These are phyloP conservation scores for Calocybe cyanea DNA, from an alignment of 768 basidiomycete genomes.

Conservation along the genomic window DNA sequence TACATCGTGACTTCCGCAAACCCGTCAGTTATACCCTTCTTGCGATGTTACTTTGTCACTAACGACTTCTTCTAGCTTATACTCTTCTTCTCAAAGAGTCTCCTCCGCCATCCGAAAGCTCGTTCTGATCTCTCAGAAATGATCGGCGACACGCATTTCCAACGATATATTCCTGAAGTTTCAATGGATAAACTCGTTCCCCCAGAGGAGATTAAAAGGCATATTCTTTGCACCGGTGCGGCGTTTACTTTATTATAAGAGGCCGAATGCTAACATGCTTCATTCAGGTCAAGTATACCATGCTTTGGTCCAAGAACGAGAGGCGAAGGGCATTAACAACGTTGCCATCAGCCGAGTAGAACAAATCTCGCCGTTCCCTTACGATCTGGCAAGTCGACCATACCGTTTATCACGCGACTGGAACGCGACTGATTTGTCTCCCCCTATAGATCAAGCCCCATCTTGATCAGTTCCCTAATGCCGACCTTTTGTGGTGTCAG, in stretches of 20 bases:
- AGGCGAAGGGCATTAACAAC: constrained; percentile 87
- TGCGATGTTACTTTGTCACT: background rate
- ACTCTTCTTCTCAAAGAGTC: constrained; percentile 94
- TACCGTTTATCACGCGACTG: background rate
- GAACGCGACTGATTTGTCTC: constrained; percentile 1
- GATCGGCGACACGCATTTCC: constrained; percentile 84
- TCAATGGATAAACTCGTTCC: constrained; percentile 67
- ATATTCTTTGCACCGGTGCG: constrained; percentile 83
- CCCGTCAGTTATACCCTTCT: constrained; percentile 49
- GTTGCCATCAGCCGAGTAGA: constrained; percentile 93
- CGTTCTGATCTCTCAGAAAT: constrained; percentile 87
- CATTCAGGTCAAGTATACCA: constrained; percentile 90
- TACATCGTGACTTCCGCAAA: constrained; percentile 97
- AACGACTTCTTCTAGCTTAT: constrained; percentile 55
- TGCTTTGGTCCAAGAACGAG: constrained; percentile 83
- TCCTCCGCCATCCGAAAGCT: constrained; percentile 92
- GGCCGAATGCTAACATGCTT: background rate
- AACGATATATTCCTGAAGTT: constrained; percentile 88
- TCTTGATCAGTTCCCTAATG: constrained; percentile 95
- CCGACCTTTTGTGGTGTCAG: constrained; percentile 91
- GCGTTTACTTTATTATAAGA: constrained; percentile 4
- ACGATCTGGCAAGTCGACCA: constrained; percentile 67
- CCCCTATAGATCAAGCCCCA: constrained; percentile 77
- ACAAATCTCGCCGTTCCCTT: constrained; percentile 96
- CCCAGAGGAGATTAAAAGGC: constrained; percentile 85